Evolutionary conservation across 2,329 filamentous ascomycete genomes (phyloP).

Genomic region (Aspergillus aculeatinus): DNA sequence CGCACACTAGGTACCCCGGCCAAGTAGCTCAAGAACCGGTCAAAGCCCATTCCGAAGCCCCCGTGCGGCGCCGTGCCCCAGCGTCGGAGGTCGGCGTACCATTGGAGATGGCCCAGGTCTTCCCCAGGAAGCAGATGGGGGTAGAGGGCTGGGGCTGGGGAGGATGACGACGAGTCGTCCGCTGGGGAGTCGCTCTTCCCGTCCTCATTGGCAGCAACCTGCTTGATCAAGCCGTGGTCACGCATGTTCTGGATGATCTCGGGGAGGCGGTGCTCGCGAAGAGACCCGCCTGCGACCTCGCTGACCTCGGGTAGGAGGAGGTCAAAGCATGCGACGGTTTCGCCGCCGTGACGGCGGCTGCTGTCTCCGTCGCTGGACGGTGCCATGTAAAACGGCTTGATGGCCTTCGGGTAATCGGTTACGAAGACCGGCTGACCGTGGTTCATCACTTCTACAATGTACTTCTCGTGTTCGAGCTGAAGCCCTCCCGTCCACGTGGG

Average conservation of each 20-base stretch:
- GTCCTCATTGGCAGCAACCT: background rate
- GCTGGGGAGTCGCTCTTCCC: background rate
- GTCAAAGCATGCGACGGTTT: conserved; percentile 86
- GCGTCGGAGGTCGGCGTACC: conserved; percentile 84
- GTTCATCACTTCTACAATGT: conserved; percentile 68
- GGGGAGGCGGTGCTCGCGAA: conserved; percentile 77
- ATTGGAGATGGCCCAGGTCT: conserved; percentile 60
- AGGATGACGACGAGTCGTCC: background rate
- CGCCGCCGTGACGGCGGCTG: conserved; percentile 17
- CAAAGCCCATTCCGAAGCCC: conserved; percentile 87
- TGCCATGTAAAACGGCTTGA: conserved; percentile 92
- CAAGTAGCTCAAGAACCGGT: conserved; percentile 80
- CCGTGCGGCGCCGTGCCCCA: conserved; percentile 93
- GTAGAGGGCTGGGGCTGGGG: conserved; percentile 26
- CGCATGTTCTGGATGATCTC: conserved; percentile 70
- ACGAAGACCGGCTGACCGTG: conserved; percentile 75
- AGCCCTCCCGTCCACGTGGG: conserved; percentile 73
- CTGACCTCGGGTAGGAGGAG: conserved; percentile 81
- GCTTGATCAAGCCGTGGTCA: conserved; percentile 59
- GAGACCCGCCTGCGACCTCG: conserved; percentile 83
- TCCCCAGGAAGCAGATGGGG: conserved; percentile 40
- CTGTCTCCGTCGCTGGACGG: conserved; percentile 43
- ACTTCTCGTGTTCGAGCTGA: conserved; percentile 90
- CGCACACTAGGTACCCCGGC: conserved; percentile 77
- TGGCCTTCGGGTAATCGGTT: conserved; percentile 81